Percentiles rank a stretch among this genome's conserved stretches.
These are phyloP conservation scores for Comarum palustre DNA, from an alignment of 306 rosid genomes.

Conservation along the genomic window DNA sequence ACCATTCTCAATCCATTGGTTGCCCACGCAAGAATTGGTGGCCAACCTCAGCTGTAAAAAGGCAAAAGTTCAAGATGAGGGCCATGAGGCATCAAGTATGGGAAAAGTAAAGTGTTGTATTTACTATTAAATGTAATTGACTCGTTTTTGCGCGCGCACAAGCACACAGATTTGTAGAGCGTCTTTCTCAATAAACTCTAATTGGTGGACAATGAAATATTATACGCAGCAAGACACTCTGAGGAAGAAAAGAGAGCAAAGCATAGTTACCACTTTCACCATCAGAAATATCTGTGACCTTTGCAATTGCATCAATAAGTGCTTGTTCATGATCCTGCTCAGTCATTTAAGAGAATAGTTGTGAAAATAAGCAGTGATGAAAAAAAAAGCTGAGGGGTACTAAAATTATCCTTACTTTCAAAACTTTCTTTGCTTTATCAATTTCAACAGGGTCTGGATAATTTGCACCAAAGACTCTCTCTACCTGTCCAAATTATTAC, in stretches of 20 bases:
- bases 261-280: constrained; percentile 71
- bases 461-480: constrained; percentile 75
- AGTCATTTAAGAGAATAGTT: constrained; percentile 13
- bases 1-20: constrained; percentile 47
- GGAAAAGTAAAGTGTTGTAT: not conserved
- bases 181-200: not conserved
- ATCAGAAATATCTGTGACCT: constrained; percentile 70
- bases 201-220: constrained; percentile 6
- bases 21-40: constrained; percentile 49
- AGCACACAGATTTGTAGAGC: not conserved
- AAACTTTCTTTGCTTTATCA: constrained; percentile 75
- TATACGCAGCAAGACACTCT: constrained; percentile 8
- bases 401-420: constrained; percentile 52
- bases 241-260: constrained; percentile 4
- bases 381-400: constrained; percentile 4
- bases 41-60: constrained; percentile 55
- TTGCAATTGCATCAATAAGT: constrained; percentile 77
- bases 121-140: not conserved
- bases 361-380: constrained; percentile 6
- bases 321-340: constrained; percentile 90
- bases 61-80: constrained; percentile 14
- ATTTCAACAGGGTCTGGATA: constrained; percentile 79
- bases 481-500: constrained; percentile 53
- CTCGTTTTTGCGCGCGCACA: not conserved
- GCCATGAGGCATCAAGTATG: constrained; percentile 12